phyloP scores from a whole-genome alignment of 441 rosid species.

The Bruguiera hainesii region DNA sequence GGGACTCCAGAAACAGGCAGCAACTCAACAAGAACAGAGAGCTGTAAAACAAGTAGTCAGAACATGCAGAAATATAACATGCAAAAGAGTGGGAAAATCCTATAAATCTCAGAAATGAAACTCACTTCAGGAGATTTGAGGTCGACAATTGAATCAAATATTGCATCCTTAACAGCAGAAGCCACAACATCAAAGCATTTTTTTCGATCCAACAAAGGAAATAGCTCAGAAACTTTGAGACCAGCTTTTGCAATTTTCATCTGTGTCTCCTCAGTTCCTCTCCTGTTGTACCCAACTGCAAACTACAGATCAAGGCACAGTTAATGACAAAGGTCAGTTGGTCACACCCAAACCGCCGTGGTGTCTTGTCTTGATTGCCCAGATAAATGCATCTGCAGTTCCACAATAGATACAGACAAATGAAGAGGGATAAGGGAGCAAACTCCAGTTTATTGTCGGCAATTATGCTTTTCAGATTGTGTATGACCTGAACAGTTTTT shows the following conservation, averaged over 20 bases:
- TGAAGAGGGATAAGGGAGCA: neutral
- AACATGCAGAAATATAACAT: slow-evolving; percentile 10
- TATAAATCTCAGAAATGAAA: neutral
- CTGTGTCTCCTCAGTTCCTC: slow-evolving; percentile 70
- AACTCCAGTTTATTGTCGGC: neutral
- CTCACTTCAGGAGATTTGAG: slow-evolving; percentile 81
- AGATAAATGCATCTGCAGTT: neutral
- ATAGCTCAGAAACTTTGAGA: slow-evolving; percentile 34
- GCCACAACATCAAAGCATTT: slow-evolving; percentile 82
- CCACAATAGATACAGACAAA: neutral
- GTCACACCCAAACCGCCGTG: slow-evolving; percentile 2
- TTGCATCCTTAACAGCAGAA: slow-evolving; percentile 68
- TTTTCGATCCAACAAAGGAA: slow-evolving; percentile 60
- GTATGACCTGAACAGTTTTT: too few species aligned
- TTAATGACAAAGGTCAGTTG: neutral
- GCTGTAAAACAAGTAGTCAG: slow-evolving; percentile 38
- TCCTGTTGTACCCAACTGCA: slow-evolving; percentile 87
- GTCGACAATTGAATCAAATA: slow-evolving; percentile 75
- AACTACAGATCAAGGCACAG: slow-evolving; percentile 36
- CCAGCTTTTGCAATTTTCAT: slow-evolving; percentile 39
- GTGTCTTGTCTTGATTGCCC: neutral
- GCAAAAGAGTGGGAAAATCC: neutral
- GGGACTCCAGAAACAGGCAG: slow-evolving; percentile 77
- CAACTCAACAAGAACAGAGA: slow-evolving; percentile 73
- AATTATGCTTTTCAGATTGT: neutral